Conservation (phyloP, 1,284 basidiomycete genomes). For the Xerocomus amazonicus region DNA sequence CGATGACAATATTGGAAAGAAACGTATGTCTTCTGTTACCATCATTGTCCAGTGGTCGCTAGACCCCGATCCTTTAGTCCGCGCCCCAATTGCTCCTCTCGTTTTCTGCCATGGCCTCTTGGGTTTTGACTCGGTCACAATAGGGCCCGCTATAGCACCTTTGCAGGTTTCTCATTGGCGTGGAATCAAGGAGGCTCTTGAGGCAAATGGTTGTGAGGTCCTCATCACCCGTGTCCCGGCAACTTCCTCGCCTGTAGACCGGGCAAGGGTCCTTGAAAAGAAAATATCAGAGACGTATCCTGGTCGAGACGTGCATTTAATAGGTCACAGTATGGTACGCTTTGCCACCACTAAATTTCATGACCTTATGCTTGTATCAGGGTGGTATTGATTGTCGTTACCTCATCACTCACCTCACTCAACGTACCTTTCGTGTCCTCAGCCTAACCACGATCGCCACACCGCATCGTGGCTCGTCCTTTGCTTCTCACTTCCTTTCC, state of each 20-base stretch:
- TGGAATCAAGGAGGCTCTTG: slow-evolving; percentile 87
- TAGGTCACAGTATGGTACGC: slow-evolving; percentile 85
- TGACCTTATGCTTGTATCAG: slow-evolving; percentile 37
- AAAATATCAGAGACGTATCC: slow-evolving; percentile 78
- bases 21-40: slow-evolving; percentile 51
- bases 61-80: slow-evolving; percentile 43
- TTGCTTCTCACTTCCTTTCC: slow-evolving; percentile 88
- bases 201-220: slow-evolving; percentile 86
- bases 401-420: slow-evolving; percentile 68
- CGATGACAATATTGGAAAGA: slow-evolving; percentile 53
- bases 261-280: slow-evolving; percentile 83
- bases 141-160: slow-evolving; percentile 70
- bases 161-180: slow-evolving; percentile 92
- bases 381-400: slow-evolving; percentile 93
- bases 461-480: slow-evolving; percentile 89
- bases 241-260: slow-evolving; percentile 79
- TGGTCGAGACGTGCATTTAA: slow-evolving; percentile 81
- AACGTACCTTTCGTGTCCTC: slow-evolving; percentile 66
- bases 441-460: slow-evolving; percentile 92
- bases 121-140: slow-evolving; percentile 78
- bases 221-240: slow-evolving; percentile 91
- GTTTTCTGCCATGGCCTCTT: slow-evolving; percentile 94
- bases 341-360: background rate
- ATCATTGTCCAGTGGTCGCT: slow-evolving; percentile 1
- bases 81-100: slow-evolving; percentile 75